Conservation (phyloP, 495 filamentous ascomycete genomes). For the Darksidea phi region DNA sequence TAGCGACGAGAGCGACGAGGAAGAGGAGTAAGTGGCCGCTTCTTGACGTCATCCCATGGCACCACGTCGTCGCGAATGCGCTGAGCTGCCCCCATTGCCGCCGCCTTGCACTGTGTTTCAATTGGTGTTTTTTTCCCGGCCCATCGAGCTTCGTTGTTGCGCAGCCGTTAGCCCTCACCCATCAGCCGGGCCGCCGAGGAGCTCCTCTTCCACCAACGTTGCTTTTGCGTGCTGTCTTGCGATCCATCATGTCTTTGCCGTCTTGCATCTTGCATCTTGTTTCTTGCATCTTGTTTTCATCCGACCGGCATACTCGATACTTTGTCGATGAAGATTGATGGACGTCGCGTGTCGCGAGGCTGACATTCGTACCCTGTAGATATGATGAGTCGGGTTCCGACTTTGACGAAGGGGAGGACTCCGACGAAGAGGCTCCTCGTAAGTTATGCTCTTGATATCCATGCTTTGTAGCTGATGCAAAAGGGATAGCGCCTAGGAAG, state of each 20-base stretch:
- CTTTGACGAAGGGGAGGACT: slow-evolving; percentile 37
- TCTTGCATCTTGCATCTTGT: neutral
- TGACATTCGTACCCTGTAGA: slow-evolving; percentile 24
- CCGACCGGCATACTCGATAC: too few species aligned
- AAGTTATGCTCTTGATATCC: slow-evolving; percentile 14
- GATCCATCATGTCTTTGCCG: slow-evolving; percentile 1
- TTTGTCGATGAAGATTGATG: slow-evolving; percentile 2
- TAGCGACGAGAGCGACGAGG: slow-evolving; percentile 61
- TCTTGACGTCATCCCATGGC: slow-evolving; percentile 39
- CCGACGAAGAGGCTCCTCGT: slow-evolving; percentile 33
- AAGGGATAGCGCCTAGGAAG: slow-evolving; percentile 29
- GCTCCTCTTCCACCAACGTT: neutral
- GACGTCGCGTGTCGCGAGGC: slow-evolving; percentile 13
- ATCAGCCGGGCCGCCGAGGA: slow-evolving; percentile 17
- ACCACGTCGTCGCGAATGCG: slow-evolving; percentile 16
- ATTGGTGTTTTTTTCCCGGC: slow-evolving; percentile 17
- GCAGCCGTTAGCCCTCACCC: slow-evolving; percentile 1
- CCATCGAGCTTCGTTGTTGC: slow-evolving; percentile 12
- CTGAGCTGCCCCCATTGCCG: slow-evolving; percentile 10
- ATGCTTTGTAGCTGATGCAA: slow-evolving; percentile 4
- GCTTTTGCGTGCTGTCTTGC: slow-evolving; percentile 2
- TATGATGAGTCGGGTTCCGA: slow-evolving; percentile 34
- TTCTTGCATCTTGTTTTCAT: slow-evolving; percentile 2
- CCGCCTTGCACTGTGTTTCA: slow-evolving; percentile 17
- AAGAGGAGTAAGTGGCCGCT: slow-evolving; percentile 60